Conservation (phyloP, 2,329 filamentous ascomycete species). For the Colletotrichum liaoningense region DNA sequence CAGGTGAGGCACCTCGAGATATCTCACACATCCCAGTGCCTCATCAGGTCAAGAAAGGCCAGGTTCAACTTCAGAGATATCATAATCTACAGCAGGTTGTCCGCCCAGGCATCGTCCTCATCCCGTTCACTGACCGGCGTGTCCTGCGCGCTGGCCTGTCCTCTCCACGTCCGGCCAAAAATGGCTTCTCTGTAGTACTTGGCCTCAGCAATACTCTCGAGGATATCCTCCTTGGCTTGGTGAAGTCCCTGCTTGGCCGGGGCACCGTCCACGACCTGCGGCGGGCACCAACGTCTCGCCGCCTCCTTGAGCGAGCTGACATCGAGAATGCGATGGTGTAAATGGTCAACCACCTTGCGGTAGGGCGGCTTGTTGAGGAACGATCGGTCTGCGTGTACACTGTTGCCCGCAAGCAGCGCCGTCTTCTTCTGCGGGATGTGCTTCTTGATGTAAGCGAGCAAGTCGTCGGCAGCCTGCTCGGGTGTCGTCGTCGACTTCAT, state of each 20-base stretch:
- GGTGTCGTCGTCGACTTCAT: constrained; percentile 79
- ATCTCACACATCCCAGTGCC: neutral
- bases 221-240: constrained; percentile 87
- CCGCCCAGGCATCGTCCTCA: constrained; percentile 35
- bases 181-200: constrained; percentile 81
- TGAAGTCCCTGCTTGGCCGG: constrained; percentile 83
- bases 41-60: no score
- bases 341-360: constrained; percentile 75
- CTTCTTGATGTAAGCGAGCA: constrained; percentile 82
- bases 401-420: constrained; percentile 89
- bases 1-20: neutral
- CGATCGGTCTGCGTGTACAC: constrained; percentile 87
- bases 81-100: constrained; percentile 28
- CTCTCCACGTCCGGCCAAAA: constrained; percentile 59
- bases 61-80: no score
- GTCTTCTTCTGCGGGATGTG: constrained; percentile 74
- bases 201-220: constrained; percentile 95
- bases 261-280: constrained; percentile 68
- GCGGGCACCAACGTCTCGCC: constrained; percentile 80
- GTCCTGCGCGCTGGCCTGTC: constrained; percentile 12
- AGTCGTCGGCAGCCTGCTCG: constrained; percentile 75
- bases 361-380: constrained; percentile 85
- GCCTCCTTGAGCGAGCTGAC: constrained; percentile 95
- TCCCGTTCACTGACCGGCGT: constrained; percentile 34
- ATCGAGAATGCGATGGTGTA: constrained; percentile 93